These are phyloP conservation scores for Sporothrix curviconia DNA, from an alignment of 2,329 filamentous ascomycete species.

Conservation along the genomic window DNA sequence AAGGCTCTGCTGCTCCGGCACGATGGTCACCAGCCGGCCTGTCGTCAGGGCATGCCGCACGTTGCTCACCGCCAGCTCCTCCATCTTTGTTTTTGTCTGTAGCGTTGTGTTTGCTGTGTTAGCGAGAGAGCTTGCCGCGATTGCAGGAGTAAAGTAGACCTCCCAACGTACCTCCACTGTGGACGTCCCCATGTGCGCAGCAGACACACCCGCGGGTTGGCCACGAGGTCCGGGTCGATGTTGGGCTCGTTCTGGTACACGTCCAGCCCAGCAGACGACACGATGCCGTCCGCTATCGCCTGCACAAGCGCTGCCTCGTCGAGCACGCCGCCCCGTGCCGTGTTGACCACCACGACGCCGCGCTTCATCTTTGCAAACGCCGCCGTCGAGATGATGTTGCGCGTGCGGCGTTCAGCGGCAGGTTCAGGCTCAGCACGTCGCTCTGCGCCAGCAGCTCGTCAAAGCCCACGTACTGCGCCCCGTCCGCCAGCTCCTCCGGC, in stretches of 20 bases:
- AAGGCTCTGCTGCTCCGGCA: constrained; percentile 9
- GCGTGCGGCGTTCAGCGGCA: constrained; percentile 40
- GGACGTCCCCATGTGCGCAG: constrained; percentile 62
- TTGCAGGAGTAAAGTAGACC: too few relatives aligned
- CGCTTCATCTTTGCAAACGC: constrained; percentile 49
- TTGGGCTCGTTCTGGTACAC: constrained; percentile 54
- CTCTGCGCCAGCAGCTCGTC: constrained; percentile 46
- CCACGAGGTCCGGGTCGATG: constrained; percentile 53
- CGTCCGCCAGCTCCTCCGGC: constrained; percentile 31
- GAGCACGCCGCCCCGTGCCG: constrained; percentile 49
- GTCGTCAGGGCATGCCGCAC: constrained; percentile 2
- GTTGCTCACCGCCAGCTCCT: constrained; percentile 9
- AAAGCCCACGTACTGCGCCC: constrained; percentile 48
- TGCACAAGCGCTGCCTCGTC: constrained; percentile 49
- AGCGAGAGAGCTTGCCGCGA: too few relatives aligned
- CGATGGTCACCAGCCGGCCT: constrained; percentile 4
- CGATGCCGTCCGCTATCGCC: constrained; percentile 46
- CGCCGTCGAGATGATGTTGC: constrained; percentile 44
- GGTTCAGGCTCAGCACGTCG: constrained; percentile 49
- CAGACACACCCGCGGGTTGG: constrained; percentile 54
- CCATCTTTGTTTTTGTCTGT: constrained; percentile 27
- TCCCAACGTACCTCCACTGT: too few relatives aligned
- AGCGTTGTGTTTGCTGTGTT: too few relatives aligned
- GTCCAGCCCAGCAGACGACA: constrained; percentile 48
- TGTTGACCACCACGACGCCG: constrained; percentile 48